A percentile compares a stretch with the other conserved stretches of the same genome.
phyloP scores from a whole-genome alignment of 768 basidiomycete species.

The Gelatoporia subvermispora region DNA sequence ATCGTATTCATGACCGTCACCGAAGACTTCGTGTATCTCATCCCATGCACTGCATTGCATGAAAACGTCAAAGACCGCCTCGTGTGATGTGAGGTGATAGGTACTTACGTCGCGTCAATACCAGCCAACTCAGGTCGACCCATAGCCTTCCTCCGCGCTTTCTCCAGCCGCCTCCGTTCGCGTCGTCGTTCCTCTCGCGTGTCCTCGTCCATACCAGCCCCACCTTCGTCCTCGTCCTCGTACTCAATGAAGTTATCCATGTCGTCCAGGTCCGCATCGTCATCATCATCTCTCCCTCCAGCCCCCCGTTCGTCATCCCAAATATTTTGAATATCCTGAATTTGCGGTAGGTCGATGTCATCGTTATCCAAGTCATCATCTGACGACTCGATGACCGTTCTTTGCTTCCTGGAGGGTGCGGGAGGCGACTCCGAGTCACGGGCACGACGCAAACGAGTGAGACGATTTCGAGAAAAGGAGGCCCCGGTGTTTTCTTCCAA shows the following conservation, averaged over 20 bases:
- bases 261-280: conserved; percentile 67
- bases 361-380: conserved; percentile 67
- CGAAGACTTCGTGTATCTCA: conserved; percentile 94
- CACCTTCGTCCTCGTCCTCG: conserved; percentile 69
- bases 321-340: conserved; percentile 62
- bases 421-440: conserved; percentile 70
- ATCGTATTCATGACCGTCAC: conserved; percentile 93
- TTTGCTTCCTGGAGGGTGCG: conserved; percentile 53
- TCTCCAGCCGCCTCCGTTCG: conserved; percentile 61
- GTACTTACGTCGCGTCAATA: conserved; percentile 76
- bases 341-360: conserved; percentile 47
- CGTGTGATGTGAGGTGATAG: not conserved
- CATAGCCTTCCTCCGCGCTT: conserved; percentile 61
- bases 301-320: conserved; percentile 76
- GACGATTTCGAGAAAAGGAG: conserved; percentile 47
- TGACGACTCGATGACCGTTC: conserved; percentile 61
- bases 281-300: conserved; percentile 47
- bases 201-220: conserved; percentile 61
- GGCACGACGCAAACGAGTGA: conserved; percentile 73
- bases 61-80: conserved; percentile 11
- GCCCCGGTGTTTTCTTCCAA: conserved; percentile 82
- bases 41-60: conserved; percentile 71
- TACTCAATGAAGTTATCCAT: conserved; percentile 77
- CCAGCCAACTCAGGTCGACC: conserved; percentile 68
- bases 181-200: conserved; percentile 71